phyloP scores from a whole-genome alignment of 805 yeast species.

The Myxozyma nipponensis region DNA sequence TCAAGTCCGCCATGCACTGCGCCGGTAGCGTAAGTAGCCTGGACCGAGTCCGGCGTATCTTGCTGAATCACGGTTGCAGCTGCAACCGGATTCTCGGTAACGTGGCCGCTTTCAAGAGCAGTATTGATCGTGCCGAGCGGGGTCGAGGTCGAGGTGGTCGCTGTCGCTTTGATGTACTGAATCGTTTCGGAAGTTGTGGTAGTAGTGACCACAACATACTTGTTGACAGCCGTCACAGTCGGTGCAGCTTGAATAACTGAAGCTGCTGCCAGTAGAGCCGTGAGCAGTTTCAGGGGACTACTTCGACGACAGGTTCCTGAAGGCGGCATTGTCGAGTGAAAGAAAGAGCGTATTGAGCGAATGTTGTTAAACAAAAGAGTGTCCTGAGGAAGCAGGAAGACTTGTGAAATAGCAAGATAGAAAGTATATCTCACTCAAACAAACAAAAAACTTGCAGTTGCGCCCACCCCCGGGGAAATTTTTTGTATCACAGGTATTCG shows the following conservation, averaged over 20 bases:
- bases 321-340: slow-evolving; percentile 52
- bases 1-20: not conserved
- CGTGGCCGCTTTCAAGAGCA: slow-evolving; percentile 7
- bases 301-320: slow-evolving; percentile 49
- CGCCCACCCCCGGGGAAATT: no score
- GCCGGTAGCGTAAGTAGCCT: not conserved
- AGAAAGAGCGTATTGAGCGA: slow-evolving; percentile 60
- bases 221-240: slow-evolving; percentile 64
- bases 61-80: slow-evolving; percentile 2
- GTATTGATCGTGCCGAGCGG: slow-evolving; percentile 5
- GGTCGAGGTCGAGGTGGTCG: not conserved
- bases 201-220: slow-evolving; percentile 45
- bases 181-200: slow-evolving; percentile 7
- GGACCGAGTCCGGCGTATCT: slow-evolving; percentile 2
- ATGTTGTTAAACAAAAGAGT: slow-evolving; percentile 49
- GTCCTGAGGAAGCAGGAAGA: slow-evolving; percentile 45
- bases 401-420: not conserved
- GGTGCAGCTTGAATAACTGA: slow-evolving; percentile 71
- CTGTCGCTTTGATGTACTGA: slow-evolving; percentile 4
- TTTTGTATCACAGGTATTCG: no score
- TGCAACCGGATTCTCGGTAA: slow-evolving; percentile 8
- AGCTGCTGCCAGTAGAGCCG: slow-evolving; percentile 59
- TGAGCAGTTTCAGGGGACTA: slow-evolving; percentile 44
- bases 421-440: not conserved
- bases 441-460: not conserved